A percentile compares a stretch with the other conserved stretches of the same genome.
Conservation (phyloP, 352 stramenopile species). For the Globisporangium paroecandrum region DNA sequence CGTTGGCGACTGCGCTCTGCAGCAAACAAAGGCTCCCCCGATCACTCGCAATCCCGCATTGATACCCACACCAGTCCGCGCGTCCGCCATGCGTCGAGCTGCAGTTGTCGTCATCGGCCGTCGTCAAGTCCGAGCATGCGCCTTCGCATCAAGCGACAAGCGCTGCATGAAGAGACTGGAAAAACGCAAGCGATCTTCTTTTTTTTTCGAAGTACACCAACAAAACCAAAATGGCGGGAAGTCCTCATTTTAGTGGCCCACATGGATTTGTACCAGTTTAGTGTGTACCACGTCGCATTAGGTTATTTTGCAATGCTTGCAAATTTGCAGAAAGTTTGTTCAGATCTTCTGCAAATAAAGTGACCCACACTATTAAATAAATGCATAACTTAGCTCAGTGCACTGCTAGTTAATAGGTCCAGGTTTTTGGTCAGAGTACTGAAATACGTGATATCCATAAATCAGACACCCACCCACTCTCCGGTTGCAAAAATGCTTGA, state of each 20-base stretch:
- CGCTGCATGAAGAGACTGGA: neutral
- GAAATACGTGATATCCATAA: neutral
- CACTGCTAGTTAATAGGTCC: too few relatives aligned
- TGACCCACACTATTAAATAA: too few relatives aligned
- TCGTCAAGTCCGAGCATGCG: neutral
- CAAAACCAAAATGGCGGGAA: neutral
- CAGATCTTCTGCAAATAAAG: too few relatives aligned
- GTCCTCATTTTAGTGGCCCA: neutral
- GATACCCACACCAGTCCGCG: neutral
- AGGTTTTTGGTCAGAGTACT: too few relatives aligned
- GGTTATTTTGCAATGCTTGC: too few relatives aligned
- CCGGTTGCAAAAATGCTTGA: neutral
- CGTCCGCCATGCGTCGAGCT: neutral
- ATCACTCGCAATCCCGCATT: neutral
- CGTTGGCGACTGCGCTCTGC: neutral
- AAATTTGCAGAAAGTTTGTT: too few relatives aligned
- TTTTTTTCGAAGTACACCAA: neutral
- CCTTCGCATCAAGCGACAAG: neutral
- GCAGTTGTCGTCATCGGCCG: conserved; percentile 7
- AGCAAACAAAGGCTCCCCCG: neutral
- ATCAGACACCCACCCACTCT: conserved; percentile 1
- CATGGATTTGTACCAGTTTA: neutral
- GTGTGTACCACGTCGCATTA: neutral
- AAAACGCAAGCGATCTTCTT: neutral
- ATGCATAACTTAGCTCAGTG: too few relatives aligned